Percentiles rank a stretch among this genome's conserved stretches.
Conservation (phyloP, 306 rosid species). For the Quillaja saponaria region DNA sequence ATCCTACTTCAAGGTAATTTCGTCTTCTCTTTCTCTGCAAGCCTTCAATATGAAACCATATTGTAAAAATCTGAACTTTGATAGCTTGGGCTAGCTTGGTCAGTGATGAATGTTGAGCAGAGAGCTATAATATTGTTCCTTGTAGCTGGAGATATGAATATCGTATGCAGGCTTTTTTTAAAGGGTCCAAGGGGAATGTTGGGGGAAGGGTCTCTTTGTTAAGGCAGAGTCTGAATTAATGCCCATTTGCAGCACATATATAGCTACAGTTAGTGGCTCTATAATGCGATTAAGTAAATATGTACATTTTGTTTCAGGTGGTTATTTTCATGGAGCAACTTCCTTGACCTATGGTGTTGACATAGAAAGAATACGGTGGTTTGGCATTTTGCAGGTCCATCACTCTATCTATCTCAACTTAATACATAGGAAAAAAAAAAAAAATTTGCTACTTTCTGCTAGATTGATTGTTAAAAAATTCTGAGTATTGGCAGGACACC, state of each 20-base stretch:
- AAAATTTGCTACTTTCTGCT: constrained; percentile 10
- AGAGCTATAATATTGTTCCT: too few relatives aligned
- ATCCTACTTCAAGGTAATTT: constrained; percentile 80
- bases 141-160: too few relatives aligned
- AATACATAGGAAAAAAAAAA: too few relatives aligned
- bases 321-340: constrained; percentile 81
- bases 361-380: constrained; percentile 63
- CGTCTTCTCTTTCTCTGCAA: constrained; percentile 15
- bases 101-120: not conserved
- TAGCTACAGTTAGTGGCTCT: not conserved
- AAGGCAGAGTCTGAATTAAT: too few relatives aligned
- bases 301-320: constrained; percentile 72
- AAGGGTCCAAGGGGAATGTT: too few relatives aligned
- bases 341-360: constrained; percentile 86
- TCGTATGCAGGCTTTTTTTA: too few relatives aligned
- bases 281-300: not conserved
- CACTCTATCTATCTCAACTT: not conserved
- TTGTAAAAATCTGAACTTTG: not conserved
- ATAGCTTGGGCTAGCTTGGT: not conserved
- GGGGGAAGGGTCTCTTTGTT: too few relatives aligned
- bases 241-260: too few relatives aligned
- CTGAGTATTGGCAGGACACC: not conserved
- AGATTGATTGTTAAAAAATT: constrained; percentile 2
- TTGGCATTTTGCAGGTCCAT: constrained; percentile 80
- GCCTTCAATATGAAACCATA: not conserved